Evolutionary conservation across 2,329 filamentous ascomycete species (phyloP).

Genomic region (Aspergillus texensis): DNA sequence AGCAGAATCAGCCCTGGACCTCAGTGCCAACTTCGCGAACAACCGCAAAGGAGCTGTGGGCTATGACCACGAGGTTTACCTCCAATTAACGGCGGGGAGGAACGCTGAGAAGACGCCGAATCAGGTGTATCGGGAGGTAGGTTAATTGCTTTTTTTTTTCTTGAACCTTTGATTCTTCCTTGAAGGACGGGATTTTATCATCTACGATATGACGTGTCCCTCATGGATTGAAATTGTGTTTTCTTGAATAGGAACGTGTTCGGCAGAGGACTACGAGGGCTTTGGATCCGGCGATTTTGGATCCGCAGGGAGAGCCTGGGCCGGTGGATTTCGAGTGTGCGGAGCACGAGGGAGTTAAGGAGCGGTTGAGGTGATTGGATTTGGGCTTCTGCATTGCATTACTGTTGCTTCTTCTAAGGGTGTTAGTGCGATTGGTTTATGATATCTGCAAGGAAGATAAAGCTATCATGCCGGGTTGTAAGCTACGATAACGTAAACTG

Average conservation of each 20-base stretch:
- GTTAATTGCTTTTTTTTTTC: constrained; percentile 2
- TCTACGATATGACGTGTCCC: not conserved
- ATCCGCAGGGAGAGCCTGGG: constrained; percentile 28
- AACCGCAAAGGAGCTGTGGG: constrained; percentile 22
- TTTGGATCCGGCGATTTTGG: constrained; percentile 31
- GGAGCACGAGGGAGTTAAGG: constrained; percentile 22
- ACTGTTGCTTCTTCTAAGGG: not conserved
- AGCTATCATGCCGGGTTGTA: not conserved
- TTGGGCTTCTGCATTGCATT: not conserved
- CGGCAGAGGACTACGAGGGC: constrained; percentile 26
- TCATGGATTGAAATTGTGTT: constrained; percentile 5
- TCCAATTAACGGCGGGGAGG: constrained; percentile 30
- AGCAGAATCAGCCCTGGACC: constrained; percentile 56
- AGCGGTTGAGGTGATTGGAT: constrained; percentile 9
- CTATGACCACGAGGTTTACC: constrained; percentile 36
- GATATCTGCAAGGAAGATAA: not conserved
- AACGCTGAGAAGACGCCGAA: constrained; percentile 31
- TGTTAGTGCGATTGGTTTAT: not conserved
- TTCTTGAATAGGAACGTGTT: constrained; percentile 27
- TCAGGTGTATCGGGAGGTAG: constrained; percentile 34
- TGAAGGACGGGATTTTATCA: not conserved
- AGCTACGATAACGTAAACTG: not conserved
- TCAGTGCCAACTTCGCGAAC: constrained; percentile 36
- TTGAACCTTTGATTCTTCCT: not conserved
- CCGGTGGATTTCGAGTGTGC: constrained; percentile 33